Base-by-base conservation (phyloP, 495 filamentous ascomycete species). In the Podospora bellae-mahoneyi region DNA sequence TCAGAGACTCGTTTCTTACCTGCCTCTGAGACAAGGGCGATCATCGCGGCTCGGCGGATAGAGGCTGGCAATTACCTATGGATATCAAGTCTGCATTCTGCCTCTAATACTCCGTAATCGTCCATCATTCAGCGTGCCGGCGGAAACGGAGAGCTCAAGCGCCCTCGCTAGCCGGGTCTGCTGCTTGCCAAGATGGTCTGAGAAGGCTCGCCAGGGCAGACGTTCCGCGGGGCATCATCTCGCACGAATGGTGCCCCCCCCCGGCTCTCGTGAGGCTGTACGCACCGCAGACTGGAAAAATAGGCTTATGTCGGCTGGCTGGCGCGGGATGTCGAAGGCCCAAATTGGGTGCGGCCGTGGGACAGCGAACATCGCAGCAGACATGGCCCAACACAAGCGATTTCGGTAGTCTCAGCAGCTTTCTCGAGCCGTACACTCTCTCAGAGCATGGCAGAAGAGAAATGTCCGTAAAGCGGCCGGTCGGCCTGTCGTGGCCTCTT, bases 241-340 rank as follows among this genome's bases (percentile, higher is more conserved):
- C 66, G 68, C 68, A 48, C 70, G 39, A 68, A 75, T 61, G 71
- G 68, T 64, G 63, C 32, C 62, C 20, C 20, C 20, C 20, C 20
- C 20, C 20, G 30, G 30, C 4, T 32, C 30, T 32, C 64, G 65
- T 66, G 71, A 73, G 71, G 71, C 71, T 75, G 69, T 72, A 63
- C 59, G 39, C 39, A 48, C 39, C 39, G 15, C 13, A 48, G 39
- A 48, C 39, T 48, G 39, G 39, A 48, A 66, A 63, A 68, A 73
- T 69, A 71, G 68, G 69, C 60, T 70, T 64, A 63, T 60, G 59
- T 73, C 67, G 66, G 65, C 32, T 65, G 30, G 53, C 55, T 68
- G 32, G 69, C 69, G 73, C 60, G 73, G 73, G 72, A 74, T 76
- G 70, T 72, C 66, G 20, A 65, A 23, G 7, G 48, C 60, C 30